Conservation (phyloP, 129 eudicot species). For the Cynara cardunculus region DNA sequence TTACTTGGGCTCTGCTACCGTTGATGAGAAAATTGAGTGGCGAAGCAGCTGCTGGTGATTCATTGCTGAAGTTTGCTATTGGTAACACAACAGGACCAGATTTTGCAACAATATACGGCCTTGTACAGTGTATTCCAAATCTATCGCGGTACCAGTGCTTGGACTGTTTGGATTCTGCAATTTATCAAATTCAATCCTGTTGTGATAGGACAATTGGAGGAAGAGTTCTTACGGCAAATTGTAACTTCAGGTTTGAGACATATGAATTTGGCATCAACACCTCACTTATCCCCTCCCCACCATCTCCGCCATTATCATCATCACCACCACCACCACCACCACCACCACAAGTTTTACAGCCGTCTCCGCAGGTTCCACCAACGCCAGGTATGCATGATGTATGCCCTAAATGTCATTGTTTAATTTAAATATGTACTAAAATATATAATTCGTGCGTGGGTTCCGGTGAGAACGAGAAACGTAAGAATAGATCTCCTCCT, state of each 20-base stretch:
- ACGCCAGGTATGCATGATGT: too few relatives aligned
- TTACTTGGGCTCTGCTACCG: background rate
- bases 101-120: too few relatives aligned
- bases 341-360: background rate
- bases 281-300: background rate
- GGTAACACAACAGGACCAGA: background rate
- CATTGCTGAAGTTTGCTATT: conserved; percentile 17
- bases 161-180: background rate
- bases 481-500: too few relatives aligned
- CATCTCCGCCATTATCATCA: too few relatives aligned
- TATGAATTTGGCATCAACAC: background rate
- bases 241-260: background rate
- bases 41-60: conserved; percentile 27
- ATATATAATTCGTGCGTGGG: too few relatives aligned
- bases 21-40: conserved; percentile 1
- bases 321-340: background rate
- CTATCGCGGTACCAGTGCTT: too few relatives aligned
- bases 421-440: too few relatives aligned
- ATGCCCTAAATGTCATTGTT: too few relatives aligned
- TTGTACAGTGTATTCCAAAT: too few relatives aligned
- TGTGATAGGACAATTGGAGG: background rate
- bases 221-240: background rate
- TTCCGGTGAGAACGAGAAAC: too few relatives aligned
- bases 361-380: background rate
- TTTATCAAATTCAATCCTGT: background rate